These are phyloP conservation scores for Bromus sterilis DNA, from an alignment of 176 grass and related monocot genomes.

Conservation along the genomic window DNA sequence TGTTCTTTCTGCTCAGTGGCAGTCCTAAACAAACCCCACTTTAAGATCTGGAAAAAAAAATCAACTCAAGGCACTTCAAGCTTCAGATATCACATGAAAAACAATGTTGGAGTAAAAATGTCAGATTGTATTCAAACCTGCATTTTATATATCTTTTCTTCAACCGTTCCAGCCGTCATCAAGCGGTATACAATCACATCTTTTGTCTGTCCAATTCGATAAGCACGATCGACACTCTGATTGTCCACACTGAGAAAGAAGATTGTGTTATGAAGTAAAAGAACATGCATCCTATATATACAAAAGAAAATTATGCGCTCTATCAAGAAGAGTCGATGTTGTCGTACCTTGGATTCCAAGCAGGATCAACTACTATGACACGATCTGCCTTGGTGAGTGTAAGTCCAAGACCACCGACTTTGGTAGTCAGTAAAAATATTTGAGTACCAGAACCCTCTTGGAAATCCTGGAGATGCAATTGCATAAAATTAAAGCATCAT, in stretches of 20 bases:
- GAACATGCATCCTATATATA: neutral
- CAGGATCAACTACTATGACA: slow-evolving; percentile 90
- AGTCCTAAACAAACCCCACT: slow-evolving; percentile 48
- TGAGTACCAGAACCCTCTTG: slow-evolving; percentile 65
- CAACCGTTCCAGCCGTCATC: slow-evolving; percentile 85
- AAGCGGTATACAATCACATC: slow-evolving; percentile 83
- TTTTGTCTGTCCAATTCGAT: slow-evolving; percentile 80
- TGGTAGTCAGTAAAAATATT: slow-evolving; percentile 83
- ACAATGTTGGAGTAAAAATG: neutral
- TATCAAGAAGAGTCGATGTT: neutral
- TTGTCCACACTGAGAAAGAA: slow-evolving; percentile 58
- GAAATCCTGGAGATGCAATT: slow-evolving; percentile 51
- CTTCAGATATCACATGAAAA: neutral
- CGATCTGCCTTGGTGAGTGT: slow-evolving; percentile 81
- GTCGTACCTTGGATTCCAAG: slow-evolving; percentile 82
- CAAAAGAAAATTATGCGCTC: neutral
- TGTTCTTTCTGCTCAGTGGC: slow-evolving; percentile 61
- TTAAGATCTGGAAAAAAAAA: slow-evolving; percentile 37
- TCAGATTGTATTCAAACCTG: neutral
- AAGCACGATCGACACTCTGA: slow-evolving; percentile 86
- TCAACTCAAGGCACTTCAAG: neutral
- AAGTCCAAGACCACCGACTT: slow-evolving; percentile 92
- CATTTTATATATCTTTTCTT: slow-evolving; percentile 83
- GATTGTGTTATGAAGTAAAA: neutral
- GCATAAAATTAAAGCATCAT: neutral